These are phyloP conservation scores for Scleromitrula shiraiana DNA, from an alignment of 2,329 filamentous ascomycete genomes.

Conservation along the genomic window DNA sequence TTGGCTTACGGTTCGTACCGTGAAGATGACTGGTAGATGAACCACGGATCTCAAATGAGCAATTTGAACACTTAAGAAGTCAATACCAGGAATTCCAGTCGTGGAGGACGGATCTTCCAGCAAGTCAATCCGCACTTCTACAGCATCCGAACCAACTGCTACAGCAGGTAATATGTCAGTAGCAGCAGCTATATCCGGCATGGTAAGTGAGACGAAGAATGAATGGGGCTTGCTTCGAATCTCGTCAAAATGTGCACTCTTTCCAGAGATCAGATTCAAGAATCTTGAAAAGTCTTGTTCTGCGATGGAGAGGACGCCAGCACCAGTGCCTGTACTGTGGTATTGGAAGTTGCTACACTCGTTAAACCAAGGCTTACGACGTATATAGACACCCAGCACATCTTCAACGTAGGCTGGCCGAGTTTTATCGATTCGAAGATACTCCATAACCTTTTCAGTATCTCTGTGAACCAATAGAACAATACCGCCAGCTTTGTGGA, in stretches of 20 bases:
- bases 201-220: constrained; percentile 88
- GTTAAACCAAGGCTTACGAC: constrained; percentile 81
- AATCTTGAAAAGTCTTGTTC: constrained; percentile 65
- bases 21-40: constrained; percentile 81
- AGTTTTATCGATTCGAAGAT: constrained; percentile 80
- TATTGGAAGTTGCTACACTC: constrained; percentile 94
- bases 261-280: constrained; percentile 59
- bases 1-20: constrained; percentile 75
- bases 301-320: constrained; percentile 25
- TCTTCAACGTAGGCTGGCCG: constrained; percentile 89
- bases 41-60: constrained; percentile 67
- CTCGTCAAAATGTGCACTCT: constrained; percentile 45
- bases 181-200: constrained; percentile 62
- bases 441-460: constrained; percentile 80
- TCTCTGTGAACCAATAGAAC: constrained; percentile 85
- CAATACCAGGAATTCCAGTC: constrained; percentile 50
- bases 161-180: constrained; percentile 60
- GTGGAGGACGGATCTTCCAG: constrained; percentile 58
- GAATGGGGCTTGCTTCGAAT: constrained; percentile 62
- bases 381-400: constrained; percentile 83
- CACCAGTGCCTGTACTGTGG: constrained; percentile 61
- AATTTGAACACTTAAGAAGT: constrained; percentile 76
- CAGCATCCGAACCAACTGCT: constrained; percentile 80
- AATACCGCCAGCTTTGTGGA: constrained; percentile 68
- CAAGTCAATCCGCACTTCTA: constrained; percentile 89